Percentiles rank a stretch among this genome's conserved stretches.
Conservation (phyloP, 1,284 basidiomycete species). For the Ustilago curta region DNA sequence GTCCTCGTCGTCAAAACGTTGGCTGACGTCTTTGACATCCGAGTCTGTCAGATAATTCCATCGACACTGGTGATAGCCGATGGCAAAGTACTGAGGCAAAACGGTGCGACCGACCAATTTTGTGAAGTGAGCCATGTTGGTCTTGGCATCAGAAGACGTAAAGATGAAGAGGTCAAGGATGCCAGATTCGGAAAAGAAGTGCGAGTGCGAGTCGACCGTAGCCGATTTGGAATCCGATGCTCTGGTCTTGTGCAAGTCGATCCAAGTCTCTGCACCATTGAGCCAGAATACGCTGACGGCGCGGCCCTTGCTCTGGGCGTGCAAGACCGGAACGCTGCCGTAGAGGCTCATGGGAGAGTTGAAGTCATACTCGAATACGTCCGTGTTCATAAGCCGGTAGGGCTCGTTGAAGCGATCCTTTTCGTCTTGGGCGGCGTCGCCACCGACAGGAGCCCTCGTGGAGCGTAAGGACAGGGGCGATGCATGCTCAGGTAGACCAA, state of each 20-base stretch:
- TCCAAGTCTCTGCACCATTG: constrained; percentile 93
- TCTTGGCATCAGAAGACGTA: constrained; percentile 84
- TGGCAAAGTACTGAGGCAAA: constrained; percentile 88
- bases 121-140: constrained; percentile 87
- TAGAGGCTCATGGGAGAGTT: constrained; percentile 87
- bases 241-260: constrained; percentile 77
- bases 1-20: constrained; percentile 88
- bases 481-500: constrained; percentile 96
- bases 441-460: constrained; percentile 55
- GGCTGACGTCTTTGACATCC: constrained; percentile 88
- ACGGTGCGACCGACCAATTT: constrained; percentile 85
- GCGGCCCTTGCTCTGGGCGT: constrained; percentile 80
- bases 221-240: constrained; percentile 18
- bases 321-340: constrained; percentile 82
- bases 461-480: constrained; percentile 85
- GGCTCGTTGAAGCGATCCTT: constrained; percentile 75
- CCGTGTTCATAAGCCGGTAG: constrained; percentile 93
- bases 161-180: constrained; percentile 94
- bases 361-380: constrained; percentile 96
- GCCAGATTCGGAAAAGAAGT: constrained; percentile 97
- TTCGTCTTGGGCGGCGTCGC: constrained; percentile 46
- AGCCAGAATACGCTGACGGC: constrained; percentile 92
- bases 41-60: constrained; percentile 97
- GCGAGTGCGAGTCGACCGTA: constrained; percentile 71
- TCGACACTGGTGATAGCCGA: constrained; percentile 96